These are phyloP conservation scores for Begonia fuchsioides DNA, from an alignment of 306 rosid genomes.

Conservation along the genomic window DNA sequence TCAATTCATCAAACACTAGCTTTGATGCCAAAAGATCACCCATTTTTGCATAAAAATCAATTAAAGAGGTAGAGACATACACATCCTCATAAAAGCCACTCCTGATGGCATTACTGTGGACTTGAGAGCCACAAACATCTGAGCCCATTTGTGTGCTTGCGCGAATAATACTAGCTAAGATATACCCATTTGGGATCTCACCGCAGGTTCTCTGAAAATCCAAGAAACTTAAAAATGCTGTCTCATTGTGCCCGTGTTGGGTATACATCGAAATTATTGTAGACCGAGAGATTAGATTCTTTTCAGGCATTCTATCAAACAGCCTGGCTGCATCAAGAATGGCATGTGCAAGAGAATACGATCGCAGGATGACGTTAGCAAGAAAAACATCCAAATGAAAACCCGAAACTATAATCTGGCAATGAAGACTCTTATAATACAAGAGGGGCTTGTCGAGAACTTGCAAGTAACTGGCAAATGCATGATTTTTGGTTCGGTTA, in stretches of 20 bases:
- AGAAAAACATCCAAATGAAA: constrained; percentile 46
- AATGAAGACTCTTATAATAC: constrained; percentile 32
- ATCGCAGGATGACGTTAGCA: constrained; percentile 38
- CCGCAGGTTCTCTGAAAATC: constrained; percentile 28
- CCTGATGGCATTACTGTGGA: constrained; percentile 48
- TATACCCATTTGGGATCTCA: constrained; percentile 48
- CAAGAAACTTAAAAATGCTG: constrained; percentile 41
- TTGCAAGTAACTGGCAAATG: constrained; percentile 41
- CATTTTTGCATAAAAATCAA: constrained; percentile 53
- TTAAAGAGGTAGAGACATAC: constrained; percentile 71
- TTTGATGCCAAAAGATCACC: constrained; percentile 48
- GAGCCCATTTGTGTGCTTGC: constrained; percentile 51
- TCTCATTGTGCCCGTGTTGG: constrained; percentile 25
- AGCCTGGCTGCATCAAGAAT: constrained; percentile 35
- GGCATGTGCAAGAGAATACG: constrained; percentile 18
- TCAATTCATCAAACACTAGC: constrained; percentile 44
- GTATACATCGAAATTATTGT: constrained; percentile 68
- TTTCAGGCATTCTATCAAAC: constrained; percentile 56
- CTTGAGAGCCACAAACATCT: constrained; percentile 33
- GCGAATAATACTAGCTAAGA: constrained; percentile 49
- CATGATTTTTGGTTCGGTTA: constrained; percentile 20
- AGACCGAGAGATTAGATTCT: constrained; percentile 64
- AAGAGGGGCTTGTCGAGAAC: constrained; percentile 11
- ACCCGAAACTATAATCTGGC: constrained; percentile 43
- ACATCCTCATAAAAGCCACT: constrained; percentile 50